A percentile compares a stretch with the other conserved stretches of the same genome.
phyloP scores from a whole-genome alignment of 805 yeast species.

The Candida sanyiensis region DNA sequence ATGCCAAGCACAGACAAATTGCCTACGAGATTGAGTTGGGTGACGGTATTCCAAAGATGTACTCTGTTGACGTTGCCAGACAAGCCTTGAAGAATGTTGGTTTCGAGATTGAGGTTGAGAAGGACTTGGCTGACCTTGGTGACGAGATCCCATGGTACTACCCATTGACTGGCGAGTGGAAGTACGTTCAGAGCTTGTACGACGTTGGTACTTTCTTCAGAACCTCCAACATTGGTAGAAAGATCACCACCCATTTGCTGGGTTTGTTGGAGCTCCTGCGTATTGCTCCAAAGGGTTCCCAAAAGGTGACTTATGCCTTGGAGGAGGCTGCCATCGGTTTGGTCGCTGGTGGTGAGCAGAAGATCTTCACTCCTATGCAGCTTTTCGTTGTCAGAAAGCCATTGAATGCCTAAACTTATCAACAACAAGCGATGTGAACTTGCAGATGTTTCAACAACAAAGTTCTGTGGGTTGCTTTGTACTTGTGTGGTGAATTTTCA shows the following conservation, averaged over 20 bases:
- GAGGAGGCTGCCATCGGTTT: slow-evolving; percentile 96
- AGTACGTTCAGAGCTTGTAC: slow-evolving; percentile 68
- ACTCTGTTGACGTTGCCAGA: slow-evolving; percentile 75
- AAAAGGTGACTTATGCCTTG: slow-evolving; percentile 83
- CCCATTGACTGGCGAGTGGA: slow-evolving; percentile 93
- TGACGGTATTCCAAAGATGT: slow-evolving; percentile 99
- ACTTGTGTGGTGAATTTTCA: too few species aligned
- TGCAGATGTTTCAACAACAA: too few species aligned
- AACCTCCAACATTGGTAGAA: slow-evolving; percentile 83
- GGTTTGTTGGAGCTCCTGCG: slow-evolving; percentile 80
- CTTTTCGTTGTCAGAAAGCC: slow-evolving; percentile 87
- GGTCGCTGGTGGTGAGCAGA: slow-evolving; percentile 86
- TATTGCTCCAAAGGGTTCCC: slow-evolving; percentile 88
- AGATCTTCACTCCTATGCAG: slow-evolving; percentile 97
- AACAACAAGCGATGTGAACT: not conserved
- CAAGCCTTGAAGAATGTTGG: slow-evolving; percentile 83
- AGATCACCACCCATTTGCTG: slow-evolving; percentile 72
- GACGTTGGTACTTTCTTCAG: slow-evolving; percentile 84
- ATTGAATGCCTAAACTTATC: slow-evolving; percentile 19
- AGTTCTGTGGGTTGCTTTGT: not conserved
- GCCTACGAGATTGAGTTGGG: slow-evolving; percentile 98
- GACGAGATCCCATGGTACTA: slow-evolving; percentile 96
- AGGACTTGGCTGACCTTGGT: slow-evolving; percentile 75
- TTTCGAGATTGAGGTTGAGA: slow-evolving; percentile 67
- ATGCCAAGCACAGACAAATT: slow-evolving; percentile 85